phyloP scores from a whole-genome alignment of 345 rosid species.

The Ailanthus altissimus region DNA sequence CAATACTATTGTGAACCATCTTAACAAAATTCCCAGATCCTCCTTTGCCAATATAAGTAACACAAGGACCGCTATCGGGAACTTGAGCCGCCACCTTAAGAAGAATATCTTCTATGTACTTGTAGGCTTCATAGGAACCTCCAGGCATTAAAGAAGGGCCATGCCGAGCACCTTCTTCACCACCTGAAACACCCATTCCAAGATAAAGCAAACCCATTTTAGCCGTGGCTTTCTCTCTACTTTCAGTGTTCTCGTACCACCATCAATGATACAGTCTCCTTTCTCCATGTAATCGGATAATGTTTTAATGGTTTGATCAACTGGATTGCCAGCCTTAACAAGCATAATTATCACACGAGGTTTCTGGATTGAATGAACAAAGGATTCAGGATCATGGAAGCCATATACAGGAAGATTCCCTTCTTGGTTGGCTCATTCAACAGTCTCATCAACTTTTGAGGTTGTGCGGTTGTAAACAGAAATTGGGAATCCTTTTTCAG shows the following conservation, averaged over 20 bases:
- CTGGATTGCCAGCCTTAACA: constrained; percentile 21
- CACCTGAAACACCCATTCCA: constrained; percentile 53
- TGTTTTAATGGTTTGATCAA: constrained; percentile 27
- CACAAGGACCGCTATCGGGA: constrained; percentile 44
- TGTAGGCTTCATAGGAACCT: constrained; percentile 42
- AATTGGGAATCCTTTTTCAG: constrained; percentile 49
- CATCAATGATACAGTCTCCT: constrained; percentile 25
- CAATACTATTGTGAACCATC: constrained; percentile 52
- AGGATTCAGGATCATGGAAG: constrained; percentile 27
- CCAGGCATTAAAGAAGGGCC: constrained; percentile 56
- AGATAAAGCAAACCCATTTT: constrained; percentile 41
- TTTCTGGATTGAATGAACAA: constrained; percentile 20
- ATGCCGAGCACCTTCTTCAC: constrained; percentile 45
- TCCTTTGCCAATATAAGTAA: constrained; percentile 45
- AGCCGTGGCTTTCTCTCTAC: constrained; percentile 29
- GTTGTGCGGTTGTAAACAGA: constrained; percentile 46
- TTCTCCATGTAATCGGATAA: constrained; percentile 22
- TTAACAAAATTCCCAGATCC: constrained; percentile 52
- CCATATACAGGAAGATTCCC: constrained; percentile 24
- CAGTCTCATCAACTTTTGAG: constrained; percentile 33
- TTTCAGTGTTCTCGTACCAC: constrained; percentile 40
- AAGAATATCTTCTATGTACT: constrained; percentile 35
- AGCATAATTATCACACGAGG: constrained; percentile 26
- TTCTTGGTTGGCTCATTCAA: constrained; percentile 25
- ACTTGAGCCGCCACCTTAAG: constrained; percentile 50